A percentile compares a stretch with the other conserved stretches of the same genome.
Evolutionary conservation across 2,329 filamentous ascomycete species (phyloP).

Genomic region (Hortaea werneckii): DNA sequence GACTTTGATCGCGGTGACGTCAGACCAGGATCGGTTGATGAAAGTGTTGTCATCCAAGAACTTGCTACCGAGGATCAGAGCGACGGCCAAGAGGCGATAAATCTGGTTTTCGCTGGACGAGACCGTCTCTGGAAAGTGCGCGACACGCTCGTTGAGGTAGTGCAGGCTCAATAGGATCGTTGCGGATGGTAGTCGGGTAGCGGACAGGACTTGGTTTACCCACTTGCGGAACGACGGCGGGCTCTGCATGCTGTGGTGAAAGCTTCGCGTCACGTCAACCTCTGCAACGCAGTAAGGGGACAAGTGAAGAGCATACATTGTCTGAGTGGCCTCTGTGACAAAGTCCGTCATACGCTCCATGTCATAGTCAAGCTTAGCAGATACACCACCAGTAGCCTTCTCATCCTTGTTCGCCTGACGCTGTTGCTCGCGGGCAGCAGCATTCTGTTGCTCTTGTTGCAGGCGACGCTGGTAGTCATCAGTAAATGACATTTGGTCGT

Average conservation of each 20-base stretch:
- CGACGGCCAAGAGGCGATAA: conserved; percentile 78
- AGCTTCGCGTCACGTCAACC: conserved; percentile 54
- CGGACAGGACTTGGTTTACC: conserved; percentile 80
- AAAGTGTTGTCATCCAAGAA: conserved; percentile 96
- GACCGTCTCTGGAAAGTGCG: conserved; percentile 22
- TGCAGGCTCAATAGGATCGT: conserved; percentile 86
- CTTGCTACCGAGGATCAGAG: conserved; percentile 81
- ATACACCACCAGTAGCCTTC: conserved; percentile 72
- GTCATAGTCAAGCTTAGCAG: conserved; percentile 90
- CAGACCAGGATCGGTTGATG: conserved; percentile 93
- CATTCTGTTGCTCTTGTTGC: conserved; percentile 29
- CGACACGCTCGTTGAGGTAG: conserved; percentile 73
- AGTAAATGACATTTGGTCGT: conserved; percentile 28
- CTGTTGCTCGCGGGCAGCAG: conserved; percentile 25
- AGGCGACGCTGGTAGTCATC: conserved; percentile 29
- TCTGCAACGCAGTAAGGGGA: conserved; percentile 48
- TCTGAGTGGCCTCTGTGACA: conserved; percentile 77
- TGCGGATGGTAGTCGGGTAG: conserved; percentile 79
- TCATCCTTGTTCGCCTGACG: conserved; percentile 45
- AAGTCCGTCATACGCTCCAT: conserved; percentile 95
- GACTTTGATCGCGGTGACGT: conserved; percentile 83
- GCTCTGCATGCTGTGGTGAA: conserved; percentile 51
- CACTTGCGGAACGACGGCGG: conserved; percentile 79
- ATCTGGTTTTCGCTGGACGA: conserved; percentile 54
- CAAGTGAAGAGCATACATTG: conserved; percentile 53